Evolutionary conservation across 495 filamentous ascomycete species (phyloP).

Genomic region (Lentithecium fluviatile): DNA sequence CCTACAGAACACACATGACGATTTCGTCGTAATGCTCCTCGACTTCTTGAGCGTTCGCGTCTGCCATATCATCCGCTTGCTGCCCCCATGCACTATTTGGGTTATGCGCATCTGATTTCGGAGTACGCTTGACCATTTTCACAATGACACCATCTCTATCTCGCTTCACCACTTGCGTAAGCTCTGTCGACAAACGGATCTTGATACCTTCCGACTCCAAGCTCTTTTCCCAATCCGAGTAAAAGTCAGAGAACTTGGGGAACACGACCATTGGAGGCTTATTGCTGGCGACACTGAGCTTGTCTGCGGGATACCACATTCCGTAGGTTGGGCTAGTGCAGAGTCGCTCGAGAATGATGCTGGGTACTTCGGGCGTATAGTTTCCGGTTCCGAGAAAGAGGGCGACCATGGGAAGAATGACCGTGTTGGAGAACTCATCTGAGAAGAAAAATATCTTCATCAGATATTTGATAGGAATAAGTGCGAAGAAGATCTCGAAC

Average conservation of each 20-base stretch:
- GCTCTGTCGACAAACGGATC: conserved; percentile 62
- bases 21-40: conserved; percentile 66
- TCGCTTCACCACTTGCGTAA: conserved; percentile 58
- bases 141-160: conserved; percentile 59
- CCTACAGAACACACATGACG: conserved; percentile 64
- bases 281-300: conserved; percentile 60
- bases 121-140: conserved; percentile 41
- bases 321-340: conserved; percentile 71
- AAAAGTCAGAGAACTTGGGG: conserved; percentile 70
- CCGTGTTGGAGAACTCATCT: conserved; percentile 69
- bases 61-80: conserved; percentile 42
- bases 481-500: conserved; percentile 67
- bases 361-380: conserved; percentile 72
- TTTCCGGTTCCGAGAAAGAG: conserved; percentile 72
- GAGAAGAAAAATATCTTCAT: conserved; percentile 70
- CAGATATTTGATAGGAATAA: conserved; percentile 70
- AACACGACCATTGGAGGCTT: conserved; percentile 80
- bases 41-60: conserved; percentile 42
- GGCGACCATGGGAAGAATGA: conserved; percentile 72
- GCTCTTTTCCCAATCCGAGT: conserved; percentile 64
- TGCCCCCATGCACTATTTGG: conserved; percentile 40
- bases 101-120: conserved; percentile 43
- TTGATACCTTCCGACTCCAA: conserved; percentile 62
- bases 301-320: conserved; percentile 76
- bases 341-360: conserved; percentile 71